phyloP scores from a whole-genome alignment of 768 basidiomycete species.

The Suillus ampliporus region DNA sequence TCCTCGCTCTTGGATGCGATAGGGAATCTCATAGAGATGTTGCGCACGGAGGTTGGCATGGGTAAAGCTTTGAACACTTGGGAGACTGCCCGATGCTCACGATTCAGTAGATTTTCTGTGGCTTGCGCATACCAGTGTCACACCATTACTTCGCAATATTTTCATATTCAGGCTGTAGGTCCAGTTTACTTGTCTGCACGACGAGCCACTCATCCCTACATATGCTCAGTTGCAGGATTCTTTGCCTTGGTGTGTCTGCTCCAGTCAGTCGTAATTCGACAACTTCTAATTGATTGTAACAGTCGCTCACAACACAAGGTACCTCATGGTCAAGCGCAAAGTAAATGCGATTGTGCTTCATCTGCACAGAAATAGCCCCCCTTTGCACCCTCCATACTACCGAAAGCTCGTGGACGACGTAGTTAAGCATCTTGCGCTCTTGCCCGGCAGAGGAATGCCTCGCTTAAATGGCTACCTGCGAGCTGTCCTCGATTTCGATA shows the following conservation, averaged over 20 bases:
- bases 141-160: constrained; percentile 33
- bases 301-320: background rate
- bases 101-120: background rate
- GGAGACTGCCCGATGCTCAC: background rate
- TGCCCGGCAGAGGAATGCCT: background rate
- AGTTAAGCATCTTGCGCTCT: background rate
- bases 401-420: background rate
- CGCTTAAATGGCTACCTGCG: constrained; percentile 17
- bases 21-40: constrained; percentile 28
- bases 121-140: constrained; percentile 19
- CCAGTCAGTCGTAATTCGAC: background rate
- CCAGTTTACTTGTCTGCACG: background rate
- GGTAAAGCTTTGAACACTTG: constrained; percentile 24
- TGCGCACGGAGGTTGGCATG: constrained; percentile 35
- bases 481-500: constrained; percentile 18
- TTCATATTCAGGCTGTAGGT: constrained; percentile 57
- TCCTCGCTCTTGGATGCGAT: constrained; percentile 24
- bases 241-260: constrained; percentile 51
- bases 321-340: background rate
- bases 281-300: background rate
- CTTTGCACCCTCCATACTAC: background rate
- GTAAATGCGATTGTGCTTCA: background rate
- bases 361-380: background rate
- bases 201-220: constrained; percentile 5
- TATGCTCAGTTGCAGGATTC: constrained; percentile 48